Base-by-base conservation (phyloP, 208 protist genomes). In the Trypanosoma mega region DNA sequence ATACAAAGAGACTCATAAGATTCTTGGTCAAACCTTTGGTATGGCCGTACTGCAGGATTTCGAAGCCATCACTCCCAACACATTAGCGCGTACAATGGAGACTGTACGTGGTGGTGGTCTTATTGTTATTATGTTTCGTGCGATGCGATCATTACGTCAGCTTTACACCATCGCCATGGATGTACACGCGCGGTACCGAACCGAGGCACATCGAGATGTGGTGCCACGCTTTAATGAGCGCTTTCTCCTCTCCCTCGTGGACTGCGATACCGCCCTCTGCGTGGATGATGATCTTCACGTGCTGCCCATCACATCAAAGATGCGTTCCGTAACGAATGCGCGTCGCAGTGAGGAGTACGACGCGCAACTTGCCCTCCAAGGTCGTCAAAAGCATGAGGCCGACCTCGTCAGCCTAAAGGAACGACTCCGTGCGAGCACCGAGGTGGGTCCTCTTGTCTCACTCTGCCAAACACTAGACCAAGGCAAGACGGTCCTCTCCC, bases 41-140 rank as follows among this genome's bases (percentile, higher is more conserved):
- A 99, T 99, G 96, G 97, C 94, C 11, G 96, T 99, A 11, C 75
- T 98, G 36, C 93, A 99, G 86, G 99, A 99, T 85, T 99, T 99
- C 80, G 98, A 99, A 88, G 94, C 97, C 1, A 81, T 99, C 21
- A 99, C 97, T 27, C 99, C 99, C 12, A 99, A 99, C 72, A 83
- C 99, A 29, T 81, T 99, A 2, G 99, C 98, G 2, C 78, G 99
- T 47, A 99, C 98, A 1, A 88, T 99, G 57, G 99, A 99, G 79
- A 99, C 98, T 0, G 98, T 99, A n/a, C 96, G 98, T 62, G 99
- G 99, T 30, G 98, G 98, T 51, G 98, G 99, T 23, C 48, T 99
- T n/a, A 68, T 99, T 29, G 83, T 99, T 21, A 76, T 99, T 18
- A 87, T 99, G 33, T 90, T 99, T 30, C 85, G 94, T 26, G 94